Evolutionary conservation across 2,329 filamentous ascomycete genomes (phyloP).

Genomic region (Blumeriella jaapii): DNA sequence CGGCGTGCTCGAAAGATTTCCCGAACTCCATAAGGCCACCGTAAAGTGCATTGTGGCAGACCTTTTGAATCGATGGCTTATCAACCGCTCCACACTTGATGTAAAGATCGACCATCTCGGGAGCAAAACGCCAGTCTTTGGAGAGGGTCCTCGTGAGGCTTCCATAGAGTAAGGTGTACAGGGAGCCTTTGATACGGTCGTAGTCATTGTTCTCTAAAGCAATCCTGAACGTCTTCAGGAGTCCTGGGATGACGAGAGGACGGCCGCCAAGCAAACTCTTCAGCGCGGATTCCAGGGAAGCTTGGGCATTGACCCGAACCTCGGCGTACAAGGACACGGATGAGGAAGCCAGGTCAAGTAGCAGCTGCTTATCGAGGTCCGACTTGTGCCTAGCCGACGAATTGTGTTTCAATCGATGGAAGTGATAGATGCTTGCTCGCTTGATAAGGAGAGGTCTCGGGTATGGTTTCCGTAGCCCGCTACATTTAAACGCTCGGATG

Average conservation of each 20-base stretch:
- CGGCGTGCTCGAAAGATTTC: conserved; percentile 74
- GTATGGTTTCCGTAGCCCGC: conserved; percentile 82
- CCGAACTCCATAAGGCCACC: conserved; percentile 78
- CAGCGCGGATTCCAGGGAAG: conserved; percentile 82
- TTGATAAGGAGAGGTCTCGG: conserved; percentile 86
- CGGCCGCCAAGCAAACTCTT: conserved; percentile 84
- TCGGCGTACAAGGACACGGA: conserved; percentile 89
- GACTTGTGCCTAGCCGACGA: conserved; percentile 78
- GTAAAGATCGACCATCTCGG: conserved; percentile 78
- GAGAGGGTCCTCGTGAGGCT: conserved; percentile 79
- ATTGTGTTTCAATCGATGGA: conserved; percentile 90
- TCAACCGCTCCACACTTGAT: conserved; percentile 84
- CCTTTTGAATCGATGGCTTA: conserved; percentile 85
- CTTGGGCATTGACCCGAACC: conserved; percentile 87
- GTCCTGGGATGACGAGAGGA: conserved; percentile 77
- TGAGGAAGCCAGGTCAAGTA: conserved; percentile 81
- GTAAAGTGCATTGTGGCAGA: conserved; percentile 72
- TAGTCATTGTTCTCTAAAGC: conserved; percentile 73
- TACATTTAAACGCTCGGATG: conserved; percentile 87
- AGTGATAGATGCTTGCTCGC: conserved; percentile 86
- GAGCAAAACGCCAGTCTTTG: conserved; percentile 90
- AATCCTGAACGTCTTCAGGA: conserved; percentile 66
- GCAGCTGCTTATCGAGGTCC: conserved; percentile 72
- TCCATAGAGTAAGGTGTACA: conserved; percentile 84
- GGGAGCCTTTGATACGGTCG: conserved; percentile 84